Conservation (phyloP, 1,139 yeast species). For the Meyerozyma smithsonii region DNA sequence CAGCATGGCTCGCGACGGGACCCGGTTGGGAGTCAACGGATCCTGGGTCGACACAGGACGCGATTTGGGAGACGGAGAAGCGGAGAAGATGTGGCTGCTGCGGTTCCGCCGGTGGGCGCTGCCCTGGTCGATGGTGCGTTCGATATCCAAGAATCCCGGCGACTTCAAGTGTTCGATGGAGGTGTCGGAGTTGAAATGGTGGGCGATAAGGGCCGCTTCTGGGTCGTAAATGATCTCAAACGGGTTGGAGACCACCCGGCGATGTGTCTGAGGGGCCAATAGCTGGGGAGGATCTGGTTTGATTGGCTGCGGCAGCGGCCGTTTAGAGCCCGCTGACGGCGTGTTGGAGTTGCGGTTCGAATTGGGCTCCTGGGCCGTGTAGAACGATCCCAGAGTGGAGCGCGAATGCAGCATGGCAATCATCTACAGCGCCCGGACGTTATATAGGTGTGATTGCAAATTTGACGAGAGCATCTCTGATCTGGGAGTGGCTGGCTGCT, state of each 20-base stretch:
- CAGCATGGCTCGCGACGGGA: not conserved
- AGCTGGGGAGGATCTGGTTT: too few species aligned
- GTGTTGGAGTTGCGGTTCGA: not conserved
- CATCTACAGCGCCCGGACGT: not conserved
- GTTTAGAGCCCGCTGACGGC: not conserved
- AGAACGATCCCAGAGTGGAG: constrained; percentile 2
- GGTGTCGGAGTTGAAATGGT: constrained; percentile 1
- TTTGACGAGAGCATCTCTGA: not conserved
- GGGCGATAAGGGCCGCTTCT: not conserved
- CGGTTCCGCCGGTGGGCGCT: not conserved
- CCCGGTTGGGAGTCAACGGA: not conserved
- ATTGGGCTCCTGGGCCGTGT: not conserved
- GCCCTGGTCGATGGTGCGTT: constrained; percentile 8
- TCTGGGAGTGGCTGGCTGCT: constrained; percentile 3
- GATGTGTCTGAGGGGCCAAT: constrained; percentile 5
- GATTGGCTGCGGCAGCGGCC: not conserved
- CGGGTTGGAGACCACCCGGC: constrained; percentile 12
- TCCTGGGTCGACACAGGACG: too few species aligned
- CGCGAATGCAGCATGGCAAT: not conserved
- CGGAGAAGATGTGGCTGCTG: not conserved
- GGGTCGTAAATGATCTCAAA: constrained; percentile 11
- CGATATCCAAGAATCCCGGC: constrained; percentile 13
- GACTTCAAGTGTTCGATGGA: constrained; percentile 3
- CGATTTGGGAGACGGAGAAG: not conserved
- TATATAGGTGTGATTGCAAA: not conserved